A percentile compares a stretch with the other conserved stretches of the same genome.
Conservation (phyloP, 1,284 basidiomycete species). For the Ceratobasidium sp. region DNA sequence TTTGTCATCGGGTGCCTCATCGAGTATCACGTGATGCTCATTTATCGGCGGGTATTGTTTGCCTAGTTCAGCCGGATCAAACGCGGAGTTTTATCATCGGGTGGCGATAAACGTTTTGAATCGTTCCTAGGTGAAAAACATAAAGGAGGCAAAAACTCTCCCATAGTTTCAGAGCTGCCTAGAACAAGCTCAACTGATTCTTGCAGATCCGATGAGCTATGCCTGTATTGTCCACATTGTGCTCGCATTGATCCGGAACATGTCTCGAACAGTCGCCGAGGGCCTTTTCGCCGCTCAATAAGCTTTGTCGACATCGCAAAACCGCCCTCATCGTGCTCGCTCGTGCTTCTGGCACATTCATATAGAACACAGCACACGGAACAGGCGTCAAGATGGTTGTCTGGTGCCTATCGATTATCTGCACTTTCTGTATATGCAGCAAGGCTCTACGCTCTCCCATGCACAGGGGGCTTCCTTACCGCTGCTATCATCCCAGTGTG, state of each 20-base stretch:
- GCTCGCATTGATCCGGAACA: neutral
- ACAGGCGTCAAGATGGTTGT: neutral
- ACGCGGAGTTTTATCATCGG: neutral
- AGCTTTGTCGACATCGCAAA: neutral
- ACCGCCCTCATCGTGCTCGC: neutral
- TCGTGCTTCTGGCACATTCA: neutral
- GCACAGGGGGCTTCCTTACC: neutral
- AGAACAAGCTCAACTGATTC: neutral
- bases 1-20: constrained; percentile 4
- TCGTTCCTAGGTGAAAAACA: neutral
- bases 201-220: neutral
- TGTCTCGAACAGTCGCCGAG: constrained; percentile 10
- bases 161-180: neutral
- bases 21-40: constrained; percentile 5
- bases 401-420: constrained; percentile 17
- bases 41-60: constrained; percentile 14
- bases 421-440: neutral
- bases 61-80: neutral
- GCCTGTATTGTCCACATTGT: neutral
- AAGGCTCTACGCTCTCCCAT: neutral
- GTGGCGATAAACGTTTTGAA: constrained; percentile 1
- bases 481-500: neutral
- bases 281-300: neutral
- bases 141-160: neutral
- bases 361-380: neutral